These are phyloP conservation scores for Penicillium bialowiezense DNA, from an alignment of 495 filamentous ascomycete genomes.

Conservation along the genomic window DNA sequence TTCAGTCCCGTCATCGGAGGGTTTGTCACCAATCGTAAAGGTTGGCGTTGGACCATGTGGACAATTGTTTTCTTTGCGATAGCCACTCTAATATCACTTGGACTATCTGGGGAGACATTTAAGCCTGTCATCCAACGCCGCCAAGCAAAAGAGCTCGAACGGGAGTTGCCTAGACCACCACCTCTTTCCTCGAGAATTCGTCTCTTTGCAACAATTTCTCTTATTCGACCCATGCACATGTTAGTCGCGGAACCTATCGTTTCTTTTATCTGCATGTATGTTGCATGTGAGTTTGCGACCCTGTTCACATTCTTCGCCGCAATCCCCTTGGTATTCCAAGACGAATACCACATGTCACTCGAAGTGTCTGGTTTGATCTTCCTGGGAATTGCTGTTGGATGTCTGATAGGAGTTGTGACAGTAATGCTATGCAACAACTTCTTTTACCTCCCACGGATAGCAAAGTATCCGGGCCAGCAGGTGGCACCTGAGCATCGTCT, in stretches of 20 bases:
- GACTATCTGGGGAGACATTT: constrained; percentile 55
- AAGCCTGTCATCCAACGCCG: constrained; percentile 56
- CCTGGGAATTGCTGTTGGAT: constrained; percentile 55
- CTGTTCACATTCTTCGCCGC: constrained; percentile 67
- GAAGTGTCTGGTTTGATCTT: constrained; percentile 58
- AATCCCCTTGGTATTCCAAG: constrained; percentile 52
- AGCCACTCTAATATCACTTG: constrained; percentile 29
- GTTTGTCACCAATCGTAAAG: constrained; percentile 55
- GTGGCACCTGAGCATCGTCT: constrained; percentile 54
- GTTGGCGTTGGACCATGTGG: constrained; percentile 65
- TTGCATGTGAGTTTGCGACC: constrained; percentile 59
- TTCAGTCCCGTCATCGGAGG: constrained; percentile 60
- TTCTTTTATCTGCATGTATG: constrained; percentile 57
- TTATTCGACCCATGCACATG: constrained; percentile 63
- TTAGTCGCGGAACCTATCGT: constrained; percentile 66
- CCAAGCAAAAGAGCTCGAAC: constrained; percentile 43
- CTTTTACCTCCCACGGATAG: constrained; percentile 9
- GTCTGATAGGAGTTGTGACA: constrained; percentile 45
- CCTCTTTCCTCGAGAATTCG: constrained; percentile 36
- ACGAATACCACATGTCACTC: constrained; percentile 47
- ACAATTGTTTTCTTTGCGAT: constrained; percentile 44
- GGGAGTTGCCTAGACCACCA: constrained; percentile 32
- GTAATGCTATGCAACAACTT: constrained; percentile 42
- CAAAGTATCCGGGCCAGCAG: constrained; percentile 33
- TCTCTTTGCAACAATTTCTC: constrained; percentile 51